Evolutionary conservation across 1,284 basidiomycete genomes (phyloP).

Genomic region (Wolfiporia cocos): DNA sequence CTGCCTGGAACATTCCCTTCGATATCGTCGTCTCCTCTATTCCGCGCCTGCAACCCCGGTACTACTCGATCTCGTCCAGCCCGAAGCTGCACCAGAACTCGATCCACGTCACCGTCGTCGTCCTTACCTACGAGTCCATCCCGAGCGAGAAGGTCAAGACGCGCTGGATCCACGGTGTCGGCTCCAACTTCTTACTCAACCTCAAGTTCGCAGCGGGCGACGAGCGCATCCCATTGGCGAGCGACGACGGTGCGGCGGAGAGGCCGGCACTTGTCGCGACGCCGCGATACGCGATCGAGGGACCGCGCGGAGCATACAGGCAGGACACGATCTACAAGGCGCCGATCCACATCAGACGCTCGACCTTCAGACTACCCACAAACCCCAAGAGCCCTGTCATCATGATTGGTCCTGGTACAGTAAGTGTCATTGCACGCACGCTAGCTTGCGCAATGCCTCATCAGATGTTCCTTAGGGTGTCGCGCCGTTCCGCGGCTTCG

Average conservation of each 20-base stretch:
- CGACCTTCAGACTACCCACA: conserved; percentile 94
- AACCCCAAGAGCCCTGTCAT: conserved; percentile 97
- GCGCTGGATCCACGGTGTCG: conserved; percentile 80
- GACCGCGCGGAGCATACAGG: conserved; percentile 84
- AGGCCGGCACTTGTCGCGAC: conserved; percentile 34
- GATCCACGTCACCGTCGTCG: conserved; percentile 94
- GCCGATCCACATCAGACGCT: conserved; percentile 92
- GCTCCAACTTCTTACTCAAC: conserved; percentile 90
- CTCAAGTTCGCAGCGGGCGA: conserved; percentile 75
- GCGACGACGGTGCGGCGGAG: conserved; percentile 26
- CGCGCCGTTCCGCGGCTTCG: conserved; percentile 97
- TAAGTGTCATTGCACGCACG: conserved; percentile 38
- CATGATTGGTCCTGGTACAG: conserved; percentile 98
- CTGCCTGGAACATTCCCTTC: conserved; percentile 91
- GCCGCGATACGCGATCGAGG: conserved; percentile 83
- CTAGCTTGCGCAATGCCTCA: conserved; percentile 4
- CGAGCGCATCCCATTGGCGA: conserved; percentile 42
- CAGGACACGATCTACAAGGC: conserved; percentile 70
- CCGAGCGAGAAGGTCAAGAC: conserved; percentile 42
- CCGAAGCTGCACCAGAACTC: conserved; percentile 86
- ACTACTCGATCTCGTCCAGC: conserved; percentile 97
- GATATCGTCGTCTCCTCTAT: conserved; percentile 93
- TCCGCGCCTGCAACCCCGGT: conserved; percentile 91
- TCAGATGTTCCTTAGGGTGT: conserved; percentile 67
- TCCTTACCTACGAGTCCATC: conserved; percentile 82